Percentiles rank a stretch among this genome's conserved stretches.
These are phyloP conservation scores for Barbatosphaeria neglecta DNA, from an alignment of 495 filamentous ascomycete species.

Conservation along the genomic window DNA sequence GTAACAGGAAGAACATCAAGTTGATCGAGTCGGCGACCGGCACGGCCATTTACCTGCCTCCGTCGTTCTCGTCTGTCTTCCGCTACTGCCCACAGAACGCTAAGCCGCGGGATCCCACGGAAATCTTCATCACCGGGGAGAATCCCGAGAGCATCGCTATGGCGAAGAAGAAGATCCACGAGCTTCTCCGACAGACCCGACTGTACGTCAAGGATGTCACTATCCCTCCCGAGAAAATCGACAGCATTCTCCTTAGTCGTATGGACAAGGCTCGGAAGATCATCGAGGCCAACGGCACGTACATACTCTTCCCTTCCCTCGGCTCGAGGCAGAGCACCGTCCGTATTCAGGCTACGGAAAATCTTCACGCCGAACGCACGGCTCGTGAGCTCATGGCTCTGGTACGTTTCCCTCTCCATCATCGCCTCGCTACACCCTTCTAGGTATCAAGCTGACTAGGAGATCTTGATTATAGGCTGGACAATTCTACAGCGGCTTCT, in stretches of 20 bases:
- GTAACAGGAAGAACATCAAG: constrained; percentile 91
- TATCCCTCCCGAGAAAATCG: constrained; percentile 78
- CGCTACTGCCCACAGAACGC: constrained; percentile 76
- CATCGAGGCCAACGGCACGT: constrained; percentile 90
- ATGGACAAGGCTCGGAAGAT: constrained; percentile 96
- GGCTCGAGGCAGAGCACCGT: constrained; percentile 69
- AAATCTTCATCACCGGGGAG: constrained; percentile 89
- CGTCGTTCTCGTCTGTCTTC: constrained; percentile 79
- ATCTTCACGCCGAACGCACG: constrained; percentile 85
- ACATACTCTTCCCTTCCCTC: constrained; percentile 77
- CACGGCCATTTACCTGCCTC: constrained; percentile 95
- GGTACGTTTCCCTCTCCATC: constrained; percentile 46
- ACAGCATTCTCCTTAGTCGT: constrained; percentile 80
- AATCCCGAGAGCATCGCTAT: constrained; percentile 64
- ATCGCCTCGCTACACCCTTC: too few species aligned
- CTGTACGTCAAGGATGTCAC: constrained; percentile 85
- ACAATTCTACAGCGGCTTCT: constrained; percentile 94
- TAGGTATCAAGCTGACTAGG: too few species aligned
- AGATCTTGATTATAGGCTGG: too few species aligned
- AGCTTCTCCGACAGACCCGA: constrained; percentile 62
- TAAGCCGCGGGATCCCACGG: constrained; percentile 66
- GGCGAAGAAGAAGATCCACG: constrained; percentile 81
- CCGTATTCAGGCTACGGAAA: constrained; percentile 83
- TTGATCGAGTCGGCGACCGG: constrained; percentile 86
- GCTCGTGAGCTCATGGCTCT: constrained; percentile 89